Evolutionary conservation across 306 rosid species (phyloP).

Genomic region (Datisca glomerata): DNA sequence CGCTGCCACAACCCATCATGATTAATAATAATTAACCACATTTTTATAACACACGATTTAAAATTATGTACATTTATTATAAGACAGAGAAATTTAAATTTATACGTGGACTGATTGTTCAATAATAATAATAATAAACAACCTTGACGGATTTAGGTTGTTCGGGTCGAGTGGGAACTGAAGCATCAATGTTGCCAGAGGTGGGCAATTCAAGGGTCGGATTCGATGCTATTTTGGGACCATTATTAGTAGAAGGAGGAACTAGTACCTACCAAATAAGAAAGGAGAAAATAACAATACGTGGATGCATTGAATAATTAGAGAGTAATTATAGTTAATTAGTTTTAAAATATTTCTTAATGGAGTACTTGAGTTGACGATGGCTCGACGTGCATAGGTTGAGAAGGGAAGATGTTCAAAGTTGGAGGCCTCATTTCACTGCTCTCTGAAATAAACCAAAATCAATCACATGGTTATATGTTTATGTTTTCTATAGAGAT

Average conservation of each 20-base stretch:
- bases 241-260: not conserved
- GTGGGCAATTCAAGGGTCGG: not conserved
- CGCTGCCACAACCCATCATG: not conserved
- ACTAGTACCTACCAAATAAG: not conserved
- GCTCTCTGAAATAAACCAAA: not conserved
- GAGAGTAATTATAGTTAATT: too few species aligned
- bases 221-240: not conserved
- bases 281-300: too few species aligned
- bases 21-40: not conserved
- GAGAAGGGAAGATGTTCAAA: conserved; percentile 2
- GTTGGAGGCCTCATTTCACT: not conserved
- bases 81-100: too few species aligned
- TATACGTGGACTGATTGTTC: too few species aligned
- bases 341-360: too few species aligned
- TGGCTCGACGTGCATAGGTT: conserved; percentile 4
- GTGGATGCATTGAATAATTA: too few species aligned
- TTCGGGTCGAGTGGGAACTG: not conserved
- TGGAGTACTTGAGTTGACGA: not conserved
- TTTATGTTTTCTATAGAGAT: too few species aligned
- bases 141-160: not conserved
- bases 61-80: not conserved
- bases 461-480: too few species aligned
- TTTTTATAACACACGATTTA: not conserved
- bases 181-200: not conserved
- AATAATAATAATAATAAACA: too few species aligned